Conservation (phyloP, 805 yeast genomes). For the Candida chauliodis region DNA sequence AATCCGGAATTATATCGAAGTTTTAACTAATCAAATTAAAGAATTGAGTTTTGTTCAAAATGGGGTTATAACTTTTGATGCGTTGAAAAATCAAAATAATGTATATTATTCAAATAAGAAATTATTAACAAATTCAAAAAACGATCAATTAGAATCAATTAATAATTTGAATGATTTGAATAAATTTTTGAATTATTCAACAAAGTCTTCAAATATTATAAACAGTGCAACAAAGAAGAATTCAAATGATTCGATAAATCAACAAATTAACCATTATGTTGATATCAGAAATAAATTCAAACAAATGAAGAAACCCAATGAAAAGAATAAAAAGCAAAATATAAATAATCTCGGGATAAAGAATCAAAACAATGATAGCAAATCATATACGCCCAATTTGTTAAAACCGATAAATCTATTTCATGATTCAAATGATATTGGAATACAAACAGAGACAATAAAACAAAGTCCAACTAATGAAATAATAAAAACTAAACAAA, state of each 20-base stretch:
- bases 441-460: conserved; percentile 11
- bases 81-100: conserved; percentile 22
- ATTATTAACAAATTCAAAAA: conserved; percentile 1
- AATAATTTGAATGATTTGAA: conserved; percentile 39
- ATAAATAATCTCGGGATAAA: background rate
- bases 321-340: conserved; percentile 4
- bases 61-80: conserved; percentile 43
- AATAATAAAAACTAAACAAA: background rate
- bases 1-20: conserved; percentile 39
- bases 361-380: background rate
- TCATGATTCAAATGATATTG: conserved; percentile 10
- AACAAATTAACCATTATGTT: conserved; percentile 21
- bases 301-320: conserved; percentile 9
- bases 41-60: conserved; percentile 41
- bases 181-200: conserved; percentile 33
- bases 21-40: conserved; percentile 39
- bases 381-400: background rate
- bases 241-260: conserved; percentile 13
- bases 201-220: conserved; percentile 34
- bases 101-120: conserved; percentile 9
- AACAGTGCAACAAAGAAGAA: conserved; percentile 35
- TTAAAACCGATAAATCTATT: conserved; percentile 10
- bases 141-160: conserved; percentile 36
- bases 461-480: conserved; percentile 8
- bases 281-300: conserved; percentile 18